phyloP scores from a whole-genome alignment of 2,329 filamentous ascomycete genomes.

The Botryotinia globosa region DNA sequence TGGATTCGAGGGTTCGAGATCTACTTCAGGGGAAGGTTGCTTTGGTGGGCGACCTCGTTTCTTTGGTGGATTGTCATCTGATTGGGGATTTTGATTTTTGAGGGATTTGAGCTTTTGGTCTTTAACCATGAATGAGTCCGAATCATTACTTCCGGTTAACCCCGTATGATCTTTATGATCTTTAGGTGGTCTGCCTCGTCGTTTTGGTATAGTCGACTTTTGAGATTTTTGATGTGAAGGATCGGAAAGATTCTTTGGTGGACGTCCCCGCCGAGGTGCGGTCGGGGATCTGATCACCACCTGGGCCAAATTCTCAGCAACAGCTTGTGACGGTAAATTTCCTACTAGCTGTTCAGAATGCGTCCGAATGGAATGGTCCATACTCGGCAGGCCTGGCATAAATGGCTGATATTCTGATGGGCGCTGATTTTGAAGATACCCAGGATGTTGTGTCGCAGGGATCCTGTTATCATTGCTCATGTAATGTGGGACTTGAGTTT shows the following conservation, averaged over 20 bases:
- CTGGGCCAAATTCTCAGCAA: background rate
- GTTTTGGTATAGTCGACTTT: background rate
- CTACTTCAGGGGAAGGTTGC: background rate
- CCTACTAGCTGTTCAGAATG: background rate
- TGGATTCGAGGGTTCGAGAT: constrained; percentile 36
- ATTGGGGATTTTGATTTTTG: background rate
- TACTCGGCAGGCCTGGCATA: background rate
- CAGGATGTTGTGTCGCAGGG: background rate
- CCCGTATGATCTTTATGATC: background rate
- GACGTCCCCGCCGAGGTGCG: constrained; percentile 9
- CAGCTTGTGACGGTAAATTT: background rate
- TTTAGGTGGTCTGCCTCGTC: constrained; percentile 14
- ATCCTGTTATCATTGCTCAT: background rate
- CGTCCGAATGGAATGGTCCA: background rate
- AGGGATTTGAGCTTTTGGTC: background rate
- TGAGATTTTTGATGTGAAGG: background rate
- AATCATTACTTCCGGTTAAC: background rate
- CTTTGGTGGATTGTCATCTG: constrained; percentile 17
- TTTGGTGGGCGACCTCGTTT: constrained; percentile 26
- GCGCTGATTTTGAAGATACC: background rate
- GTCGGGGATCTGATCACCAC: background rate
- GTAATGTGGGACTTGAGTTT: background rate
- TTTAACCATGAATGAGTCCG: background rate
- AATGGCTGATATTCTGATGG: background rate
- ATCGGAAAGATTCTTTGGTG: constrained; percentile 6